phyloP scores from a whole-genome alignment of 2,329 filamentous ascomycete genomes.

The Seiridium unicorne region DNA sequence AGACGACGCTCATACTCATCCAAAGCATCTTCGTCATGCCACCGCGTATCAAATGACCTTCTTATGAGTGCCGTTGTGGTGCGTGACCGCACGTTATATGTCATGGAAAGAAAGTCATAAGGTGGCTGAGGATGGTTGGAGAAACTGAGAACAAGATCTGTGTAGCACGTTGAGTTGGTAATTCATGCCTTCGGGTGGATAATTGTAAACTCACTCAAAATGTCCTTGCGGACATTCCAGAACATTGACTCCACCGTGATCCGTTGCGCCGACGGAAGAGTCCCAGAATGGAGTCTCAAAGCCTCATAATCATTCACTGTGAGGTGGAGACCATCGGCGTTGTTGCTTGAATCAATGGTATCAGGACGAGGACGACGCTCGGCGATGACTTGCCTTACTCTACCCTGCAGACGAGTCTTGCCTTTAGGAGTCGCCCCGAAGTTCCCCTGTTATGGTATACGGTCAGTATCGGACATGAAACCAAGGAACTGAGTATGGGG shows the following conservation, averaged over 20 bases:
- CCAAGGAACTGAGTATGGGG: background rate
- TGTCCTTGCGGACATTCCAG: conserved; percentile 26
- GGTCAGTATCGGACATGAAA: background rate
- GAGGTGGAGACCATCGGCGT: conserved; percentile 21
- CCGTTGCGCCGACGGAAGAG: conserved; percentile 22
- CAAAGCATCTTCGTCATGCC: conserved; percentile 39
- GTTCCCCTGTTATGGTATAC: conserved; percentile 17
- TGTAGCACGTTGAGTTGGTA: conserved; percentile 11
- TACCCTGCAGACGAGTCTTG: conserved; percentile 19
- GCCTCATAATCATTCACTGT: conserved; percentile 25
- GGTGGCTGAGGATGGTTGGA: conserved; percentile 41
- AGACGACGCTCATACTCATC: conserved; percentile 45
- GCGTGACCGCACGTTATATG: conserved; percentile 37
- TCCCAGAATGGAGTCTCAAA: conserved; percentile 23
- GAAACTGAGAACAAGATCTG: conserved; percentile 43
- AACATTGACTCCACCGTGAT: conserved; percentile 27
- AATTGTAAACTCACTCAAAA: conserved; percentile 20
- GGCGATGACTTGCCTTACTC: conserved; percentile 26
- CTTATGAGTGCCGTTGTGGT: conserved; percentile 40
- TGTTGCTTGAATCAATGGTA: conserved; percentile 12
- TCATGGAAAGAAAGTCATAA: conserved; percentile 46
- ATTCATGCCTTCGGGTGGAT: background rate
- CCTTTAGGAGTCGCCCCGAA: conserved; percentile 23
- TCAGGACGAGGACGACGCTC: conserved; percentile 17
- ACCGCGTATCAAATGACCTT: conserved; percentile 40